These are phyloP conservation scores for Apiospora saccharicola DNA, from an alignment of 2,329 filamentous ascomycete species.

Conservation along the genomic window DNA sequence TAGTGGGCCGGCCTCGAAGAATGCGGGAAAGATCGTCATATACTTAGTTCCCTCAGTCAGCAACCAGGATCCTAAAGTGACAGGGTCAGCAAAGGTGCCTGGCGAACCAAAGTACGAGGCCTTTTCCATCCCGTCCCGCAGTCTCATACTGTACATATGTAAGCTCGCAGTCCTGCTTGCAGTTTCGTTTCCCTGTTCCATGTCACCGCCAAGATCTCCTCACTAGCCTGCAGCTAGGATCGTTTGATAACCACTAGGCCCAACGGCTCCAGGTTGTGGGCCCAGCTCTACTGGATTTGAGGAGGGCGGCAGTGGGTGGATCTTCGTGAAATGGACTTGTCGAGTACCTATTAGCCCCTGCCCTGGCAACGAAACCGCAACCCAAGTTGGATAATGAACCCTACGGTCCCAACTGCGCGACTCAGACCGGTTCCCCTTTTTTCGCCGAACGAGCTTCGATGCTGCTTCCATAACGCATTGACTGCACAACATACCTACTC, in stretches of 20 bases:
- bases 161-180: background rate
- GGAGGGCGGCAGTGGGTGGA: background rate
- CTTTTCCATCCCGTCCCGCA: background rate
- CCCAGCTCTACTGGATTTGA: background rate
- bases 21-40: background rate
- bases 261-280: background rate
- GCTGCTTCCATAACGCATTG: slow-evolving; percentile 6
- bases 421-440: background rate
- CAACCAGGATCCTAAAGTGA: background rate
- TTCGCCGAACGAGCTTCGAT: background rate
- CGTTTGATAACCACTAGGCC: background rate
- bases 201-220: background rate
- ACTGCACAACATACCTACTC: background rate
- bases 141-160: too few relatives aligned
- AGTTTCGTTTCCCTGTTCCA: background rate
- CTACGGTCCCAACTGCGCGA: background rate
- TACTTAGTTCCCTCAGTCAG: background rate
- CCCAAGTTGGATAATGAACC: background rate
- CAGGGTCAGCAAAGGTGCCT: background rate
- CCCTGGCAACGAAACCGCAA: slow-evolving; percentile 1
- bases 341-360: background rate
- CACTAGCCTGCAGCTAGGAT: slow-evolving; percentile 8
- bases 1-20: background rate
- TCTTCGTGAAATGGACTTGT: background rate
- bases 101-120: background rate